Conservation (phyloP, 192 early-diverging fungal species). For the Gryganskiella cystojenkinii region DNA sequence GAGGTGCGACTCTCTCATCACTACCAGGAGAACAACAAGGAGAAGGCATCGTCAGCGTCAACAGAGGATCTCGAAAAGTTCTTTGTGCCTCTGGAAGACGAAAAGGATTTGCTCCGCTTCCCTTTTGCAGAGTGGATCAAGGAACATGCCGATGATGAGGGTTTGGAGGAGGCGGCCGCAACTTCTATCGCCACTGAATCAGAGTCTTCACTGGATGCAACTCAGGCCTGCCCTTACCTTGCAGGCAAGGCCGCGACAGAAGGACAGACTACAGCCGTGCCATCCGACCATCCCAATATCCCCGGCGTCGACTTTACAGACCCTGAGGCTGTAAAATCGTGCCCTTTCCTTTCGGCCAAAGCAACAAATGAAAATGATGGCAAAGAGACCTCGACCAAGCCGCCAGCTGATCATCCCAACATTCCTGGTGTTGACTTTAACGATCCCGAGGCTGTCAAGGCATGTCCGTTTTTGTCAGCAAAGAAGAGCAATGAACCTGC, state of each 20-base stretch:
- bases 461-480: conserved; percentile 31
- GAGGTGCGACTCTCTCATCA: conserved; percentile 23
- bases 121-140: conserved; percentile 24
- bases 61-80: conserved; percentile 1
- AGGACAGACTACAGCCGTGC: neutral
- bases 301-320: conserved; percentile 35
- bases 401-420: conserved; percentile 7
- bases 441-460: conserved; percentile 22
- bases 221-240: conserved; percentile 28
- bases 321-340: conserved; percentile 32
- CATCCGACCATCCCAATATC: conserved; percentile 41
- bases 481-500: too few relatives aligned
- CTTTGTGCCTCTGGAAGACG: conserved; percentile 17
- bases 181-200: neutral
- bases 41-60: neutral
- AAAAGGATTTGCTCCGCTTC: conserved; percentile 32
- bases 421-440: conserved; percentile 32
- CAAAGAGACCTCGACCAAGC: neutral
- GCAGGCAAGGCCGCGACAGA: neutral
- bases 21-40: conserved; percentile 7
- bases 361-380: neutral
- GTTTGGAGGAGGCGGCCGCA: neutral
- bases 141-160: conserved; percentile 14
- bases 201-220: neutral
- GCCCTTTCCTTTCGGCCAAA: conserved; percentile 39